Base-by-base conservation (phyloP, 2,329 filamentous ascomycete species). In the Penicillium sp. region DNA sequence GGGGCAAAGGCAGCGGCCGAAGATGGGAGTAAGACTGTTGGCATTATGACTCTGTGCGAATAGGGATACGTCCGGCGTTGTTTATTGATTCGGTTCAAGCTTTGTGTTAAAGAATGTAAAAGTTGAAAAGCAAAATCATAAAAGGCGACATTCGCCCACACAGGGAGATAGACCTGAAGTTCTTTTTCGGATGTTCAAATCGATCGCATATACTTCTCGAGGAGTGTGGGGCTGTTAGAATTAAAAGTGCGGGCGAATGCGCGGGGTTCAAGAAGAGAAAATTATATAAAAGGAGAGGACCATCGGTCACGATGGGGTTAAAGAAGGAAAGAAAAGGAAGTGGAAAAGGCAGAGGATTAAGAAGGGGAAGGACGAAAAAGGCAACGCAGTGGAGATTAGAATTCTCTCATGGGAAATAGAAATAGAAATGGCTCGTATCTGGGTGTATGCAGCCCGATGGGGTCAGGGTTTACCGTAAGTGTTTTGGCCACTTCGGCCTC, bases 1-100 rank as follows among this genome's bases (percentile, higher is more conserved):
- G 91, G 91, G 62, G 91, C 91, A 76, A 97, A 98, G 64, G 93
- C 91, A 53, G 90, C 89, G 58, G 93, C 93, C 63, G 93, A 97
- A 54, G 91, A 91, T 60, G 93, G 93, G 62, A 98, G 77, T 69
- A 98, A 78, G 77, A 93, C 86, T 65, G 89, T 86, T 69, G 89
- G 89, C 93, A 97, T 97, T 68, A 68, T 77, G 69, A 64, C 56
- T 60, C 73, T 76, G 80, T 75, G 76, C 76, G 68, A 70, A 45
- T 45, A 43, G 43, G 47, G 74, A 77, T 68, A 71, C 69, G 80
- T 77, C 58, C 55, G 51, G 63, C 52, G 55, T 57, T 56, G 55
- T 50, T 57, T 56, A 54, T 50, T 38, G 49, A 18, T 34, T 16
- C 14, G 31, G 6, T 18, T 29, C 5, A 70, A 67, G 67, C 63